phyloP scores from a whole-genome alignment of 192 early-diverging fungal species.

The Backusella liffmaniae region DNA sequence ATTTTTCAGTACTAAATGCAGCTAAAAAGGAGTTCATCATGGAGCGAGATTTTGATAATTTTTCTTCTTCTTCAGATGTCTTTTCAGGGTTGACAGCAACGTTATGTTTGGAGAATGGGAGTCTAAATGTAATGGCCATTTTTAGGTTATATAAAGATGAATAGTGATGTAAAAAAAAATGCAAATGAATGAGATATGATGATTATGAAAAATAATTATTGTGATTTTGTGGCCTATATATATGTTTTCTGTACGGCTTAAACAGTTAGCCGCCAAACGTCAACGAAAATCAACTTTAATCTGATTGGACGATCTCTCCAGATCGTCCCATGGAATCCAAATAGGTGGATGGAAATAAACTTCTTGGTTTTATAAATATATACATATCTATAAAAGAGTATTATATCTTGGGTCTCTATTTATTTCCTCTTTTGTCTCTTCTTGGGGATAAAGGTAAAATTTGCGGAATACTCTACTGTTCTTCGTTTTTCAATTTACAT shows the following conservation, averaged over 20 bases:
- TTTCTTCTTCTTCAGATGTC: neutral
- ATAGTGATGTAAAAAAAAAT: neutral
- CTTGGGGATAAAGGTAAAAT: neutral
- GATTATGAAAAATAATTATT: neutral
- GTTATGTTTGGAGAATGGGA: neutral
- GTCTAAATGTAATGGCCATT: neutral
- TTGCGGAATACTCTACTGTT: neutral
- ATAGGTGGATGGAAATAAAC: neutral
- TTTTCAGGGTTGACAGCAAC: neutral
- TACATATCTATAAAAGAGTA: too few relatives aligned
- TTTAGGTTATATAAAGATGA: neutral
- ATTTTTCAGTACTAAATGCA: conserved; percentile 3
- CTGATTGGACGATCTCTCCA: neutral
- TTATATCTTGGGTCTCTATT: neutral
- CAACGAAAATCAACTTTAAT: neutral
- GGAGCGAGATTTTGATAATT: neutral
- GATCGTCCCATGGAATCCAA: conserved; percentile 4
- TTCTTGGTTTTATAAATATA: neutral
- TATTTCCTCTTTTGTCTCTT: neutral
- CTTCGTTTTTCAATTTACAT: neutral
- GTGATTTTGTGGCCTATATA: neutral
- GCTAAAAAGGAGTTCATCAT: neutral
- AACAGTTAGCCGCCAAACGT: conserved; percentile 13
- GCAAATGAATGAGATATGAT: neutral
- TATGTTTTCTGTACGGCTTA: conserved; percentile 8